A percentile compares a stretch with the other conserved stretches of the same genome.
These are phyloP conservation scores for Dicorynia guianensis DNA, from an alignment of 306 rosid species.

Conservation along the genomic window DNA sequence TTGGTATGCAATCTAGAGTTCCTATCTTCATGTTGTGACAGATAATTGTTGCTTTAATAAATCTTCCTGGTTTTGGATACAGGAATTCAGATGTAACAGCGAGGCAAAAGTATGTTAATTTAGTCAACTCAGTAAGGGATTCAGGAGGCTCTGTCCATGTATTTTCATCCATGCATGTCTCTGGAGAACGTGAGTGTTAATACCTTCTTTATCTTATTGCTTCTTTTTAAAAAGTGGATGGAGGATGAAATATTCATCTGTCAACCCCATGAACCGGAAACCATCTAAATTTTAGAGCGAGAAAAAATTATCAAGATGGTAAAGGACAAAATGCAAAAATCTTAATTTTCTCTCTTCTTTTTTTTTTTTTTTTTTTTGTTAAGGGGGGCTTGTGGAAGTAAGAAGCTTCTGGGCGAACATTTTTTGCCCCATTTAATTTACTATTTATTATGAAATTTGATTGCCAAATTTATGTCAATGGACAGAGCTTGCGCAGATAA, in stretches of 20 bases:
- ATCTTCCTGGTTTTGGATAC: slow-evolving; percentile 41
- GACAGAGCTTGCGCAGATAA: slow-evolving; percentile 81
- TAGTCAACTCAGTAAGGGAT: slow-evolving; percentile 83
- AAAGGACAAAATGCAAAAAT: slow-evolving; percentile 13
- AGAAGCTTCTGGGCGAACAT: slow-evolving; percentile 8
- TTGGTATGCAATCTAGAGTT: slow-evolving; percentile 29
- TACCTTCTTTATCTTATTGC: slow-evolving; percentile 3
- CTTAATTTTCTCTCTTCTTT: neutral
- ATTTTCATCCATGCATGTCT: slow-evolving; percentile 93
- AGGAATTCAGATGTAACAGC: slow-evolving; percentile 75
- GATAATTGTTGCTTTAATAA: slow-evolving; percentile 24
- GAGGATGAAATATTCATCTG: slow-evolving; percentile 28
- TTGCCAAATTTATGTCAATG: slow-evolving; percentile 21
- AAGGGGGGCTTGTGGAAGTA: neutral
- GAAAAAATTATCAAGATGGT: slow-evolving; percentile 14
- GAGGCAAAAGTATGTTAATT: slow-evolving; percentile 74
- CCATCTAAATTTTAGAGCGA: neutral
- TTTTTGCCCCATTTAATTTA: neutral
- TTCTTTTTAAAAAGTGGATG: neutral
- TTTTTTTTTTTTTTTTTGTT: neutral
- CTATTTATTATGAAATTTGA: slow-evolving; percentile 18
- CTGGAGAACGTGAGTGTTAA: slow-evolving; percentile 92
- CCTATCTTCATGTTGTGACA: slow-evolving; percentile 9
- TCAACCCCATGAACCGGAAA: slow-evolving; percentile 27
- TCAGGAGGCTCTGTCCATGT: slow-evolving; percentile 91